Conservation (phyloP, 1,139 yeast genomes). For the Geotrichum aggregatum region DNA sequence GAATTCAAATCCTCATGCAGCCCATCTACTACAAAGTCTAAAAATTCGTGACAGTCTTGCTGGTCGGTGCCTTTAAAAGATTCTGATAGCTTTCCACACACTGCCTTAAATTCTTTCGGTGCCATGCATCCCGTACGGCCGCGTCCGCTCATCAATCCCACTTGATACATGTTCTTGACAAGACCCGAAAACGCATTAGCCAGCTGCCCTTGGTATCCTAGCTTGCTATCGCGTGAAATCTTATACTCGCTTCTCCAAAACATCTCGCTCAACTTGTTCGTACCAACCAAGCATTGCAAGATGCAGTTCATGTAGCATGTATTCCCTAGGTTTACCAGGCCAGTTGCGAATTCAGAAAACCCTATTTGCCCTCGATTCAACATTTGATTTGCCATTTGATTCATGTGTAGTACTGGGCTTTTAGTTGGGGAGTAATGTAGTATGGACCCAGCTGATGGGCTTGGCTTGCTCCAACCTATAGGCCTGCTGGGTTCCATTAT, state of each 20-base stretch:
- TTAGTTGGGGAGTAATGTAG: too few species aligned
- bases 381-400: too few species aligned
- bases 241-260: conserved; percentile 61
- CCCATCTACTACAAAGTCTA: conserved; percentile 77
- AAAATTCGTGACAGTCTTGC: conserved; percentile 90
- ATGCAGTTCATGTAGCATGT: conserved; percentile 93
- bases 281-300: conserved; percentile 70
- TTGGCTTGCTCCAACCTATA: not conserved
- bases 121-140: conserved; percentile 49
- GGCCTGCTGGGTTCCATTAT: not conserved
- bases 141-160: conserved; percentile 25
- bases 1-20: conserved; percentile 85
- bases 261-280: conserved; percentile 45
- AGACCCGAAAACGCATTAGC: conserved; percentile 70
- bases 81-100: conserved; percentile 66
- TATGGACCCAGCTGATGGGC: not conserved
- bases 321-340: conserved; percentile 79
- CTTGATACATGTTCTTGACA: conserved; percentile 51
- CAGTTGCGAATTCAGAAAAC: conserved; percentile 42
- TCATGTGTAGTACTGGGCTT: too few species aligned
- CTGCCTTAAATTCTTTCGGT: conserved; percentile 57
- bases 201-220: conserved; percentile 80
- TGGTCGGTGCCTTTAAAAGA: conserved; percentile 71
- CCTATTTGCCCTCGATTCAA: not conserved
- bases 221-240: conserved; percentile 66